A percentile compares a stretch with the other conserved stretches of the same genome.
phyloP scores from a whole-genome alignment of 345 rosid species.

The Brassica nigra region DNA sequence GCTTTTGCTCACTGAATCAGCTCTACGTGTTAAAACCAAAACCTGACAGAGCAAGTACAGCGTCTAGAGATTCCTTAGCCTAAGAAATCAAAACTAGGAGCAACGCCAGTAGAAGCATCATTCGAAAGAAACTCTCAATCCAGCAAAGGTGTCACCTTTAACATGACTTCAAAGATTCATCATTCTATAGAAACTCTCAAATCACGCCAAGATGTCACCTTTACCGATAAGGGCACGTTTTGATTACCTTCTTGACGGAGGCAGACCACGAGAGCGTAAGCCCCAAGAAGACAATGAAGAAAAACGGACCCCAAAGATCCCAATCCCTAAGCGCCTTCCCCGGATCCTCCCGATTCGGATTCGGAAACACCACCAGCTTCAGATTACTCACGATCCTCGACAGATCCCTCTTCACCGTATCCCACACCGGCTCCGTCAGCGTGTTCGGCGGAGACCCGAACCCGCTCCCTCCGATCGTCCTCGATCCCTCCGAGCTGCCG shows the following conservation, averaged over 20 bases:
- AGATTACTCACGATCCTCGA: conserved; percentile 89
- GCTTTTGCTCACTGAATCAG: neutral
- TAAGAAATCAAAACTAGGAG: neutral
- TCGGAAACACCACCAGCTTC: conserved; percentile 96
- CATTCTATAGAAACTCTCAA: neutral
- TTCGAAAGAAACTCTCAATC: neutral
- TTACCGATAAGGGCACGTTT: neutral
- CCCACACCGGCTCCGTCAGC: conserved; percentile 96
- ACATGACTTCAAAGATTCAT: neutral
- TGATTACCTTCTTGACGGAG: conserved; percentile 40
- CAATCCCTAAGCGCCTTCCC: conserved; percentile 97
- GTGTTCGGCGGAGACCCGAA: conserved; percentile 88
- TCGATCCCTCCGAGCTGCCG: conserved; percentile 15
- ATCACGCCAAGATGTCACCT: neutral
- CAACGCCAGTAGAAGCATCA: neutral
- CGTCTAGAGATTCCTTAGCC: neutral
- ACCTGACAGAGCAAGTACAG: neutral
- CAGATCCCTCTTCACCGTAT: conserved; percentile 96
- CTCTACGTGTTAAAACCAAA: neutral
- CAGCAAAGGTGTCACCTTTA: too few species aligned
- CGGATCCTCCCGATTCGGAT: conserved; percentile 89
- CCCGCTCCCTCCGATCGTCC: conserved; percentile 2
- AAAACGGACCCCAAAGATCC: conserved; percentile 99
- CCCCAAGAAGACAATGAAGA: conserved; percentile 90
- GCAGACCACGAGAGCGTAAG: conserved; percentile 73